These are phyloP conservation scores for Psidium friedrichsthalianum DNA, from an alignment of 345 rosid genomes.

Conservation along the genomic window DNA sequence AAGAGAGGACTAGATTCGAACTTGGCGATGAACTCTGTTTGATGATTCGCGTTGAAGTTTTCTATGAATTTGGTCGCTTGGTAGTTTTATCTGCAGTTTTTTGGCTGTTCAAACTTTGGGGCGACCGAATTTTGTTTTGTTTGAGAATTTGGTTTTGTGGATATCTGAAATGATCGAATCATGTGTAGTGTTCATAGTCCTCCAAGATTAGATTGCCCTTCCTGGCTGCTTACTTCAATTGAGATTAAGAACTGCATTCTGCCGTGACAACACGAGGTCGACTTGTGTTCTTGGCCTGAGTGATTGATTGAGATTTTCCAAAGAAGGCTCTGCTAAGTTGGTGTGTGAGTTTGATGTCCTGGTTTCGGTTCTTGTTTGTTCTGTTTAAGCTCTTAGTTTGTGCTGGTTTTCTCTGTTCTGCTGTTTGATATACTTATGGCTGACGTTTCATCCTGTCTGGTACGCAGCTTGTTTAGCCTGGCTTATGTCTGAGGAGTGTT, in stretches of 20 bases:
- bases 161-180: neutral
- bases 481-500: neutral
- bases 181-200: neutral
- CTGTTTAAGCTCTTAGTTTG: neutral
- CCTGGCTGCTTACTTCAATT: neutral
- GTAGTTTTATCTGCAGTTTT: neutral
- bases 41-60: neutral
- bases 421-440: neutral
- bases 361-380: neutral
- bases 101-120: neutral
- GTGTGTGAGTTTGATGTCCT: neutral
- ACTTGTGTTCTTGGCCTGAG: neutral
- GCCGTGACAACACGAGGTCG: neutral
- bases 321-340: neutral
- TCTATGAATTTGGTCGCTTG: neutral
- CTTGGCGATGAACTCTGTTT: neutral
- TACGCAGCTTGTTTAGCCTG: neutral
- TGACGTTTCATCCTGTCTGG: neutral
- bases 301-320: neutral
- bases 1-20: neutral
- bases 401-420: neutral
- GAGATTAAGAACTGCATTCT: neutral
- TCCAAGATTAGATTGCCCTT: neutral
- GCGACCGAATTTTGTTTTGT: neutral
- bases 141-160: neutral